Evolutionary conservation across 257 asterid genomes (phyloP), one percentile per base, ranked within the genome.

Genomic region (Ilex aquifolium): DNA sequence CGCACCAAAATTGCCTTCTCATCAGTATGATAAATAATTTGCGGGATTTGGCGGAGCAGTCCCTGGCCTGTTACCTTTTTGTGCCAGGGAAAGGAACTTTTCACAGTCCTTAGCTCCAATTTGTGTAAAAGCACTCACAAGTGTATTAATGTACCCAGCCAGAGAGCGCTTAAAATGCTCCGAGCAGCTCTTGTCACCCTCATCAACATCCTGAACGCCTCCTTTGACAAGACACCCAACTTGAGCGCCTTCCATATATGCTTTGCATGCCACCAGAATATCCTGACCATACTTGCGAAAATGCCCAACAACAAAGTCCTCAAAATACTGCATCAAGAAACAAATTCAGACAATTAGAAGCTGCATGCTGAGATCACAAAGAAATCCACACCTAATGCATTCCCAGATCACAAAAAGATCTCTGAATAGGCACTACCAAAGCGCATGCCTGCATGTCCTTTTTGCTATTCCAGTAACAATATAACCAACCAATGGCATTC

Each of bases 171-270:
- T 83, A 59, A 92, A 87, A 4, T 64, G 64, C 30, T 63, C 76
- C 13, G 99, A 92, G 73, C 95, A 86, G 8, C 42, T 36, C 70
- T 74, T 80, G 67, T 75, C 81, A 7, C 84, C 86, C 60, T 83
- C 92, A 31, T 83, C 94, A 2, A 85, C 87, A 50, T 88, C 96
- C 64, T 87, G 95, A 52, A 84, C 88, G 0, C 95, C 95, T 5
- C 98, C 96, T 66, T 75, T 82, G 46, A 75, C 90, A 42, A 89
- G 82, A 69, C 95, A 81, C 6, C 99, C 97, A 50, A 90, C 97
- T 76, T 78, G 95, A 64, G 95, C 96, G 53, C 99, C 99, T 2
- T 87, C 88, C 62, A 78, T 13, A 73, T 87, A 93, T 32, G 96
- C 94, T 69, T 73, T 84, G 44, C 99, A 90, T 1, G 95, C 86